Evolutionary conservation across 2,329 filamentous ascomycete species (phyloP).

Genomic region (Sphaceloma murrayae): DNA sequence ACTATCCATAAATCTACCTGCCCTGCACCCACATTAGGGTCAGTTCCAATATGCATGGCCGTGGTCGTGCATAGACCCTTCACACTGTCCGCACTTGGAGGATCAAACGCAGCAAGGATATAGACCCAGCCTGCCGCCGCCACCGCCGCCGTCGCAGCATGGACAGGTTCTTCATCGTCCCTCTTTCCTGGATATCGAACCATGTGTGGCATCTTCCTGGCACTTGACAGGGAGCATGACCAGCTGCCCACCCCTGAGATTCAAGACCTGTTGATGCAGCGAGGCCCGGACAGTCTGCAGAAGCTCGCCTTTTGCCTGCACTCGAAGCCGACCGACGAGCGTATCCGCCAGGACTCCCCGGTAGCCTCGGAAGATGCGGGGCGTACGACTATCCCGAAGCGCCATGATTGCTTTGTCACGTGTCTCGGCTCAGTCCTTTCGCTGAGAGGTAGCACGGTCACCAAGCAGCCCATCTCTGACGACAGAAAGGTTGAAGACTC

Average conservation of each 20-base stretch:
- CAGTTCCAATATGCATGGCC: conserved; percentile 3
- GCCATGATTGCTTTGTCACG: no score
- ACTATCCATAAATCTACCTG: not conserved
- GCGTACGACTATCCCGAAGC: no score
- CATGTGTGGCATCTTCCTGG: conserved; percentile 32
- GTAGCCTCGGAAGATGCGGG: conserved; percentile 3
- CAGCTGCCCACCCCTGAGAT: conserved; percentile 21
- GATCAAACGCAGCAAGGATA: not conserved
- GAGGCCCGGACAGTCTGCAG: conserved; percentile 26
- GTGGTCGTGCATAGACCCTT: conserved; percentile 1
- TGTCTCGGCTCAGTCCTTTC: conserved; percentile 84
- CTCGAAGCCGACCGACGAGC: not conserved
- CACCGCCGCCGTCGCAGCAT: not conserved
- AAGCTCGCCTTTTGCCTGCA: not conserved
- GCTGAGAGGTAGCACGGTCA: conserved; percentile 64
- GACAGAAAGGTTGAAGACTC: conserved; percentile 26
- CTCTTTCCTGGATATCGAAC: not conserved
- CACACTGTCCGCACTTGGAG: not conserved
- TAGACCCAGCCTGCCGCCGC: not conserved
- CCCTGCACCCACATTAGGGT: not conserved
- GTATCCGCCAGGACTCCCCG: conserved; percentile 2
- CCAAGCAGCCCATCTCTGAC: conserved; percentile 63
- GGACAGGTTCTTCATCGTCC: not conserved
- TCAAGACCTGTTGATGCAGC: conserved; percentile 22
- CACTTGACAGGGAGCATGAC: conserved; percentile 23